phyloP scores from a whole-genome alignment of 768 basidiomycete genomes.

The Suillus subaureus region DNA sequence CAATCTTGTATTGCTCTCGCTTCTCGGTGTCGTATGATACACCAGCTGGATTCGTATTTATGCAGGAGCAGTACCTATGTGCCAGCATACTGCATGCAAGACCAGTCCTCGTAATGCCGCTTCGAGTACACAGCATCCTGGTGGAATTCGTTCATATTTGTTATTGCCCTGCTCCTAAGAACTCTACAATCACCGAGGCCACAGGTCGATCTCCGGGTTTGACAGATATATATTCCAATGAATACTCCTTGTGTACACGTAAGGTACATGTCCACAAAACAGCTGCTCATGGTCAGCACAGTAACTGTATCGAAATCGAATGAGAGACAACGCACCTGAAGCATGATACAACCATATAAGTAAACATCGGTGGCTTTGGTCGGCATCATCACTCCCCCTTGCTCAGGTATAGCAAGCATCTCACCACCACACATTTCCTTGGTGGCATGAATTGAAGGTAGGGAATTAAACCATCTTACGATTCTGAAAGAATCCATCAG shows the following conservation, averaged over 20 bases:
- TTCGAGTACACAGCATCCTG: neutral
- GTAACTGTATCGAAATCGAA: neutral
- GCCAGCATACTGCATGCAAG: neutral
- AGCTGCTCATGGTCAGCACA: conserved; percentile 12
- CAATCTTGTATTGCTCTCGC: neutral
- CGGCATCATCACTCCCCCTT: conserved; percentile 10
- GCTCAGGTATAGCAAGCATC: conserved; percentile 24
- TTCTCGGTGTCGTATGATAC: neutral
- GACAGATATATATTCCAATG: neutral
- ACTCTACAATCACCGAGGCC: neutral
- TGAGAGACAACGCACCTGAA: conserved; percentile 33
- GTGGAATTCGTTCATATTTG: neutral
- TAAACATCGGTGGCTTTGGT: conserved; percentile 37
- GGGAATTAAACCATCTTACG: conserved; percentile 40
- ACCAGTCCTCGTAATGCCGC: neutral
- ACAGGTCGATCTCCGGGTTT: neutral
- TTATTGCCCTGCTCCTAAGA: neutral
- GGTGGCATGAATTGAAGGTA: conserved; percentile 29
- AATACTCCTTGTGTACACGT: conserved; percentile 8
- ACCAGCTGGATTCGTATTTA: neutral
- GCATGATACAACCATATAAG: conserved; percentile 42
- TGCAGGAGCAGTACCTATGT: neutral
- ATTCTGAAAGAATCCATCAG: conserved; percentile 30
- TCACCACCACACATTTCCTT: conserved; percentile 41
- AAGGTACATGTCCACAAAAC: conserved; percentile 28